phyloP scores from a whole-genome alignment of 75 land plant genomes.

The Picea sitchensis region DNA sequence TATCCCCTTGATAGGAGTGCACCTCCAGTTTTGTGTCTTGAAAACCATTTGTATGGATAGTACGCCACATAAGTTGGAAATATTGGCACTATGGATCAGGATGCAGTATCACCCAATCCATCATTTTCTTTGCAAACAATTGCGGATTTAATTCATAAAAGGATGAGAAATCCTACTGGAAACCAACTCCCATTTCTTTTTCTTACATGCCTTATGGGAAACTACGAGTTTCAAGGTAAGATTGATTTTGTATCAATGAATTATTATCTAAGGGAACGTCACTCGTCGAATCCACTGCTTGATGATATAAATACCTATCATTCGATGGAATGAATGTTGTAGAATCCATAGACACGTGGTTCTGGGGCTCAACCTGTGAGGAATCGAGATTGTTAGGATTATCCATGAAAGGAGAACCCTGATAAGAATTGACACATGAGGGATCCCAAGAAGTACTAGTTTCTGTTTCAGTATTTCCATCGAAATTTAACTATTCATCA shows the following conservation, averaged over 20 bases:
- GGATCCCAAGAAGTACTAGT: neutral
- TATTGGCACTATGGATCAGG: conserved; percentile 26
- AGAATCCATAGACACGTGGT: neutral
- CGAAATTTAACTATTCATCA: neutral
- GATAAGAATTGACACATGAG: neutral
- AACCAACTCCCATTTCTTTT: neutral
- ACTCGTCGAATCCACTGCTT: neutral
- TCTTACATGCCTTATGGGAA: neutral
- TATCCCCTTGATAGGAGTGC: conserved; percentile 34
- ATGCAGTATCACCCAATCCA: conserved; percentile 35
- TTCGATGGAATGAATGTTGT: neutral
- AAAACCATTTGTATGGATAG: conserved; percentile 38
- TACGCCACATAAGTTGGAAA: conserved; percentile 32
- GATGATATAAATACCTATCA: neutral
- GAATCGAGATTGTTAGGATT: neutral
- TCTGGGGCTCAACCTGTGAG: neutral
- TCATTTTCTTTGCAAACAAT: conserved; percentile 1
- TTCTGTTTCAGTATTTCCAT: neutral
- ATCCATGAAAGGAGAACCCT: neutral
- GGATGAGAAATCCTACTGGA: neutral
- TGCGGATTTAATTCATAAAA: conserved; percentile 11
- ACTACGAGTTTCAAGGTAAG: neutral
- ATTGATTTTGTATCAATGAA: neutral
- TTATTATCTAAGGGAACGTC: neutral
- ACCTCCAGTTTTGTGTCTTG: conserved; percentile 53